Evolutionary conservation across 768 basidiomycete genomes (phyloP).

Genomic region (Naganishia randhawae): DNA sequence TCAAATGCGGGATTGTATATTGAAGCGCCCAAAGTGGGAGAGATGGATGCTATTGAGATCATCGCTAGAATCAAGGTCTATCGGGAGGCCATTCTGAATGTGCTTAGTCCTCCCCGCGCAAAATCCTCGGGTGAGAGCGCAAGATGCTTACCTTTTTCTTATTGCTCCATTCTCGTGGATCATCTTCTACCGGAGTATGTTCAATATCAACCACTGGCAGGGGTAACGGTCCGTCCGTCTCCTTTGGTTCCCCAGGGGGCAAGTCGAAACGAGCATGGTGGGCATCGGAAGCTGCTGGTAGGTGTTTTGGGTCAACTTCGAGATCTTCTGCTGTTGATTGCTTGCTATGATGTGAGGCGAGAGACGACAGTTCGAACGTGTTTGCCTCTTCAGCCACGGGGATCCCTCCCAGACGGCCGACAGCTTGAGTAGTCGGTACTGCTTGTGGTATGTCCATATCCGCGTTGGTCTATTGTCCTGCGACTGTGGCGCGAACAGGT

Average conservation of each 20-base stretch:
- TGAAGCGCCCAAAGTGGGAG: conserved; percentile 47
- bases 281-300: background rate
- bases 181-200: conserved; percentile 51
- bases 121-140: background rate
- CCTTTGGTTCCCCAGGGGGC: conserved; percentile 26
- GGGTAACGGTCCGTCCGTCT: background rate
- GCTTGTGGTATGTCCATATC: conserved; percentile 14
- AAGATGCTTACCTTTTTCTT: conserved; percentile 39
- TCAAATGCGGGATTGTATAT: conserved; percentile 52
- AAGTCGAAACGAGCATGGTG: conserved; percentile 40
- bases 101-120: background rate
- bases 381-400: conserved; percentile 8
- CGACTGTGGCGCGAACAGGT: background rate
- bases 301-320: background rate
- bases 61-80: conserved; percentile 37
- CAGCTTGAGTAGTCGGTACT: conserved; percentile 4
- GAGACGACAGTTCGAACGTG: background rate
- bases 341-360: background rate
- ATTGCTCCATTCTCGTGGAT: conserved; percentile 50
- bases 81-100: background rate
- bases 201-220: conserved; percentile 48
- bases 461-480: too few species aligned
- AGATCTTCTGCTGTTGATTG: background rate
- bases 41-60: conserved; percentile 38
- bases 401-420: background rate